Percentiles rank a stretch among this genome's conserved stretches.
Evolutionary conservation across 2,329 filamentous ascomycete genomes (phyloP).

Genomic region (Fusarium miscanthi): DNA sequence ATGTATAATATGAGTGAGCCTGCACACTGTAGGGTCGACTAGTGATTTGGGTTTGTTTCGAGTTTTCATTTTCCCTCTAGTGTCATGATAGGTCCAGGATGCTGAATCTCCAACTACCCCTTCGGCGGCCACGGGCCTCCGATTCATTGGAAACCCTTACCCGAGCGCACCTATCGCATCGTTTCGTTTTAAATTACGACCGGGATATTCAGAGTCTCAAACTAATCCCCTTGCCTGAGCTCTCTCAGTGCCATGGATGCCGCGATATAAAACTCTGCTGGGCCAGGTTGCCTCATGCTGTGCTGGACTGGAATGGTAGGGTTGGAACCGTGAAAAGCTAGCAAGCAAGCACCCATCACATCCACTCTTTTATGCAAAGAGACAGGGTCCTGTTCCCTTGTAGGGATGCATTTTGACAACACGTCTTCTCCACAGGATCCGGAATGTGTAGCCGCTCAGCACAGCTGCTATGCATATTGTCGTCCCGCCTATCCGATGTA

Average conservation of each 20-base stretch:
- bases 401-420: background rate
- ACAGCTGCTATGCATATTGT: conserved; percentile 1
- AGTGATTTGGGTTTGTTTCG: conserved; percentile 17
- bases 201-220: conserved; percentile 4
- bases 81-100: conserved; percentile 23
- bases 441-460: conserved; percentile 9
- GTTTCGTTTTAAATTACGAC: conserved; percentile 26
- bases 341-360: conserved; percentile 3
- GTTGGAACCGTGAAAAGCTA: conserved; percentile 4
- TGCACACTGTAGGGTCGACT: background rate
- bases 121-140: background rate
- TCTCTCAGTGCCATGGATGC: conserved; percentile 9
- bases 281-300: conserved; percentile 2
- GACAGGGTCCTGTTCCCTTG: background rate
- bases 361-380: background rate
- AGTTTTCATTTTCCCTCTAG: conserved; percentile 5
- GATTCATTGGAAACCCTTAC: background rate
- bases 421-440: background rate
- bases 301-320: background rate
- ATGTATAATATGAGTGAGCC: background rate
- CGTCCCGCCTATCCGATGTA: conserved; percentile 10
- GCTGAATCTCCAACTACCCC: background rate
- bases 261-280: conserved; percentile 19
- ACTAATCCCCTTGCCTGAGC: background rate
- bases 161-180: conserved; percentile 14